Conservation (phyloP, 1,139 yeast species). For the Yamadazyma dushanensis region DNA sequence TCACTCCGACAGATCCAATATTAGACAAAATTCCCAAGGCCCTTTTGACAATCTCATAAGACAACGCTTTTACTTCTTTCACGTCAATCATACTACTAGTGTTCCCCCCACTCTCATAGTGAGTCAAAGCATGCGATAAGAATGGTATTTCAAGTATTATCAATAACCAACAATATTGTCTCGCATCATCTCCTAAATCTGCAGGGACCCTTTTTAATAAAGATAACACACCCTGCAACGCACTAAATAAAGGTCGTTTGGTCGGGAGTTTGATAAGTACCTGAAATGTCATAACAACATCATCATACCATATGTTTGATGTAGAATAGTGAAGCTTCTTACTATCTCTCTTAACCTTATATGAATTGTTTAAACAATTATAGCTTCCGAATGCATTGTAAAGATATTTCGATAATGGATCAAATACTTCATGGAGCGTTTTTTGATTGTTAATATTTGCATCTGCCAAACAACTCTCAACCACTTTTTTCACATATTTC, state of each 20-base stretch:
- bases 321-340: constrained; percentile 33
- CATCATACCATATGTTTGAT: constrained; percentile 47
- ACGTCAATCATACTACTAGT: constrained; percentile 36
- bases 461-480: constrained; percentile 29
- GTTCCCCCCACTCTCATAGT: constrained; percentile 18
- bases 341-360: constrained; percentile 29
- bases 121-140: constrained; percentile 45
- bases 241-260: constrained; percentile 54
- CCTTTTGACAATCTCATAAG: constrained; percentile 67
- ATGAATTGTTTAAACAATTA: constrained; percentile 49
- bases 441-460: constrained; percentile 12
- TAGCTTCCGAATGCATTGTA: constrained; percentile 41
- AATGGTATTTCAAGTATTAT: constrained; percentile 66
- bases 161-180: constrained; percentile 52
- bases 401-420: constrained; percentile 50
- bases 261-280: constrained; percentile 54
- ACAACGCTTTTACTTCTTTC: constrained; percentile 53
- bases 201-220: constrained; percentile 47
- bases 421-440: constrained; percentile 40
- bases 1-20: constrained; percentile 36
- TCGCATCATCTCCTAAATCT: constrained; percentile 31
- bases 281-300: constrained; percentile 43
- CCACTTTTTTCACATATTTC: constrained; percentile 25
- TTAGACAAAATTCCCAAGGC: constrained; percentile 65
- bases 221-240: constrained; percentile 50